Evolutionary conservation across 73 alveolate genomes (phyloP), one percentile per base, ranked within the genome.

Genomic region (Blepharisma japonicum): DNA sequence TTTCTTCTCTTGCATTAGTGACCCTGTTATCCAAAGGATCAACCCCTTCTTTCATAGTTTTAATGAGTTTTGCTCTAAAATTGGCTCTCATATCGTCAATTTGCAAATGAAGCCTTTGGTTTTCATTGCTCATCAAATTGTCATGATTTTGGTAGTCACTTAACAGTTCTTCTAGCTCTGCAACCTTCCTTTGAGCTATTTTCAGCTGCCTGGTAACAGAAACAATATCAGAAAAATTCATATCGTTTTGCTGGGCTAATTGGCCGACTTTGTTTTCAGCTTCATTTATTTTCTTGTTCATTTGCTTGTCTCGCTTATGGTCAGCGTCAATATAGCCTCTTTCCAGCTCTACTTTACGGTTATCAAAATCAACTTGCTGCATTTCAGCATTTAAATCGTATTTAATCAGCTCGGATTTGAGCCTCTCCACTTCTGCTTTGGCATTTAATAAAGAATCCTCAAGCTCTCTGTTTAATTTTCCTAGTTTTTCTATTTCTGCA

Each of bases 81-180:
- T 79, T 88, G 42, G 76, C 87, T 78, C 91, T 88, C 78, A 71
- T 68, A n/a, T 77, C 68, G 23, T 94, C 98, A 68, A 87, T 83
- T 84, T 89, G 86, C 83, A 85, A 51, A 94, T 61, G 76, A 90
- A 97, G 50, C 87, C 81, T 71, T 86, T 80, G 27, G 86, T 81
- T 83, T 86, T 95, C 86, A 88, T 95, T 32, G 89, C 80, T 8
- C 11, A 61, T 11, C 11, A 8, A 39, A 14, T 14, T 25, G 18
- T 61, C 74, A 20, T 25, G 14, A 5, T 25, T 9, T 25, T 61
- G 74, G 18, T 8, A 20, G 42, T 91, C 97, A 45, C 87, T 92
- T 68, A 90, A 68, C 71, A 93, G 97, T 68, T 94, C 99, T 21
- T 95, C 97, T 56, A 92, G 90, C 83, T 96, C 98, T 71, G 91